These are phyloP conservation scores for Zychaea mexicana DNA, from an alignment of 371 early-diverging fungal species.

Conservation along the genomic window DNA sequence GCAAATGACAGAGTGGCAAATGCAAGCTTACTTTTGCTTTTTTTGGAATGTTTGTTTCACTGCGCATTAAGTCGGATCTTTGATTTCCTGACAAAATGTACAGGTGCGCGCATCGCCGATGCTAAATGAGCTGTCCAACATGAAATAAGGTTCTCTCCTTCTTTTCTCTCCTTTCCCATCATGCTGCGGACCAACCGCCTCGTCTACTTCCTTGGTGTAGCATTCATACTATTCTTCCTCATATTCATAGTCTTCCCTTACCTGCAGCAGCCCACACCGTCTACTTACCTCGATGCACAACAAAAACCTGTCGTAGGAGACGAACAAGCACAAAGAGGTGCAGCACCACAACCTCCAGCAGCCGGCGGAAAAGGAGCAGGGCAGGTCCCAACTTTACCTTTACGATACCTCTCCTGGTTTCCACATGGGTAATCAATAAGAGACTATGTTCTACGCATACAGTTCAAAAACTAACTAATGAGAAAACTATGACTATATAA, in stretches of 20 bases:
- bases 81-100: no score
- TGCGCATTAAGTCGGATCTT: not conserved
- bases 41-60: no score
- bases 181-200: constrained; percentile 11
- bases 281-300: not conserved
- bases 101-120: not conserved
- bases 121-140: not conserved
- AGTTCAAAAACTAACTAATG: no score
- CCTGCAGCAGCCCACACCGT: not conserved
- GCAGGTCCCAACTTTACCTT: constrained; percentile 1
- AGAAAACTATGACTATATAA: no score
- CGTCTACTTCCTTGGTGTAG: constrained; percentile 9
- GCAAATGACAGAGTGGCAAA: no score
- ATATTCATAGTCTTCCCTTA: not conserved
- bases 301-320: not conserved
- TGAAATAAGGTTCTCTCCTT: not conserved
- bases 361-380: not conserved
- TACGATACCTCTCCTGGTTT: constrained; percentile 33
- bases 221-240: not conserved
- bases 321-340: not conserved
- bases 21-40: no score
- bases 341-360: not conserved
- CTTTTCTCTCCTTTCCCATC: constrained; percentile 4
- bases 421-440: constrained; percentile 33
- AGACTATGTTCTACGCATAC: not conserved